Percentiles rank a stretch among this genome's conserved stretches.
Evolutionary conservation across 2,329 filamentous ascomycete genomes (phyloP).

Genomic region (Cyphellophora europaea): DNA sequence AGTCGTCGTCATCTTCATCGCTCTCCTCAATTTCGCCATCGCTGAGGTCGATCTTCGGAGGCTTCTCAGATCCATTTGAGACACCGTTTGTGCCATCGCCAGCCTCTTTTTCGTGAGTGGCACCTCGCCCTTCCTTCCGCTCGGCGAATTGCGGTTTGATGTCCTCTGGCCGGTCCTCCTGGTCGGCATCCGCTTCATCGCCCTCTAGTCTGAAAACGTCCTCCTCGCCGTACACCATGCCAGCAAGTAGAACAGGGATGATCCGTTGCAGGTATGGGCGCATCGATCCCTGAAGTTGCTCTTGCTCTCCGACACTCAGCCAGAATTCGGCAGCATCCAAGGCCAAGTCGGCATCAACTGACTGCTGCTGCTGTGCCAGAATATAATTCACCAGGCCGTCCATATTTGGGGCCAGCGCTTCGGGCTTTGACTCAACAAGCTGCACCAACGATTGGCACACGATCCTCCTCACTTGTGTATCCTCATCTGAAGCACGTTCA

Average conservation of each 20-base stretch:
- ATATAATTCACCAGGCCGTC: conserved; percentile 86
- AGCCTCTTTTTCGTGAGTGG: conserved; percentile 27
- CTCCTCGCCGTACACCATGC: conserved; percentile 94
- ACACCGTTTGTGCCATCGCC: conserved; percentile 30
- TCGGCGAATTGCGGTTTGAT: conserved; percentile 90
- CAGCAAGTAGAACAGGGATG: conserved; percentile 80
- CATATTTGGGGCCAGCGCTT: conserved; percentile 84
- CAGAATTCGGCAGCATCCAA: conserved; percentile 97
- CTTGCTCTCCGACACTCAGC: conserved; percentile 85
- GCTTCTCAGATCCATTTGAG: conserved; percentile 40
- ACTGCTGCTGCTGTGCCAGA: conserved; percentile 72
- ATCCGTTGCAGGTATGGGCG: conserved; percentile 73
- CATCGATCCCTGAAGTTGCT: conserved; percentile 65
- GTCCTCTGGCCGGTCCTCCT: conserved; percentile 82
- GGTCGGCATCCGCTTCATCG: conserved; percentile 79
- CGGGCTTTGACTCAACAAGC: conserved; percentile 79
- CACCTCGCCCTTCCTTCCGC: conserved; percentile 46
- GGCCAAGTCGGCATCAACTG: conserved; percentile 77
- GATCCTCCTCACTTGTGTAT: conserved; percentile 75
- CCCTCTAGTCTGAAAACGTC: conserved; percentile 79
- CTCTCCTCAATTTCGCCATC: conserved; percentile 79
- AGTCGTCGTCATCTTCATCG: conserved; percentile 61
- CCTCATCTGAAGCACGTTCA: conserved; percentile 64
- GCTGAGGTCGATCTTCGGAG: conserved; percentile 62
- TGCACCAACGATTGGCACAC: conserved; percentile 91